phyloP scores from a whole-genome alignment of 23 red algal species.

The Gracilaria domingensis region DNA sequence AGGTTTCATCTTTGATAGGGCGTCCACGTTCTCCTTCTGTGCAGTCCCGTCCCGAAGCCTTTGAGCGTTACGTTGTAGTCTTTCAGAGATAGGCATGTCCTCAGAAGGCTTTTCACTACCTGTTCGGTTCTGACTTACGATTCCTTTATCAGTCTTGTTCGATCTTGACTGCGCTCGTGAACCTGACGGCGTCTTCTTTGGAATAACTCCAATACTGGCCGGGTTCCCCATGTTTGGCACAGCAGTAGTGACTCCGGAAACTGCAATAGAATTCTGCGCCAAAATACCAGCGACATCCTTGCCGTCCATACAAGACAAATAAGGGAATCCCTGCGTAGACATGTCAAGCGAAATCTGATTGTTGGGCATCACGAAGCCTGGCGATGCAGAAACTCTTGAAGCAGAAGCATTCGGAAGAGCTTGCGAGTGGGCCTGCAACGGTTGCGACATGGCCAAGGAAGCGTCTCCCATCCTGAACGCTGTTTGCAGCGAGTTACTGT shows the following conservation, averaged over 20 bases:
- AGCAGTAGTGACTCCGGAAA: background rate
- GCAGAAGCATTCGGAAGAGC: constrained; percentile 30
- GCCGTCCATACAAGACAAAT: constrained; percentile 23
- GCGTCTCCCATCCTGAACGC: constrained; percentile 30
- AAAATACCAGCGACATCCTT: constrained; percentile 1
- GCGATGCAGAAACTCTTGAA: background rate
- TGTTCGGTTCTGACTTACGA: background rate
- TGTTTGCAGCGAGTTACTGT: background rate
- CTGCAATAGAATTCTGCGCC: background rate
- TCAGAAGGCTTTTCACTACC: constrained; percentile 2
- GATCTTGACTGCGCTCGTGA: constrained; percentile 8
- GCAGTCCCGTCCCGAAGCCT: background rate
- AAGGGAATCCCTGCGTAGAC: background rate
- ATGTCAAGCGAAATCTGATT: constrained; percentile 9
- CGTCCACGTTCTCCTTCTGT: background rate
- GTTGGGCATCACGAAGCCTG: constrained; percentile 11
- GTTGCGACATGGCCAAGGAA: constrained; percentile 7
- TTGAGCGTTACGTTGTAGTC: background rate
- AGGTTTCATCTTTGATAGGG: background rate
- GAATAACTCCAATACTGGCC: too few relatives aligned
- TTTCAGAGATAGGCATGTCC: background rate
- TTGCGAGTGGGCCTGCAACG: constrained; percentile 16
- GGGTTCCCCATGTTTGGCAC: constrained; percentile 7
- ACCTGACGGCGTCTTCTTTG: background rate
- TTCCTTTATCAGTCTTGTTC: background rate